Evolutionary conservation across 208 protist genomes (phyloP), one percentile per base, ranked within the genome.

Genomic region (Leishmania tarentolae): DNA sequence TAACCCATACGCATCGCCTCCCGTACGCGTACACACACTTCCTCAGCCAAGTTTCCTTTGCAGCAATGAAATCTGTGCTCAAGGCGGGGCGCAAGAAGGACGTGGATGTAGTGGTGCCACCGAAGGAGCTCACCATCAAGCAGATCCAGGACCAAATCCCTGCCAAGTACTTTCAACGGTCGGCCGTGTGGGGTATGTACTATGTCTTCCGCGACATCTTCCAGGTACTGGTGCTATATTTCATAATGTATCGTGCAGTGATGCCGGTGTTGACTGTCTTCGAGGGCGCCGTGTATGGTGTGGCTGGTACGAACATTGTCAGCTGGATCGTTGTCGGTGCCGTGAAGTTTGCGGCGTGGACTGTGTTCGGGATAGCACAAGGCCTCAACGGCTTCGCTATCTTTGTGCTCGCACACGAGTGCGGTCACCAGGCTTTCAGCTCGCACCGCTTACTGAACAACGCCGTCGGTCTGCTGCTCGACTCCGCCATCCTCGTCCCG

Each of bases 391-490:
- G 87, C 71, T 98, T 95, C 4, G 97, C 93, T 21, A 56, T 98
- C 2, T 99, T 96, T 96, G 96, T 99, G 13, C 70, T 99, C 15
- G 97, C 94, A 6, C 98, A 99, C 78, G 98, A 99, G 84, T 99
- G 98, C 83, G 98, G 98, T 42, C 98, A 99, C 80, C 90, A 96
- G 53, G 95, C 90, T 71, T 99, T 99, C 90, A 93, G 89, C 56
- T 83, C 94, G 44, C 88, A 82, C 71, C 84, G 87, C 69, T 42
- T 46, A 2, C 9, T 99, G 28, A 98, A 98, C 88, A 95, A 98
- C 87, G 59, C 86, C 40, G 90, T 99, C 63, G 98, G 98, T 17
- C 84, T 97, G 52, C 46, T 97, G 46, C 69, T 97, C 9, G 96
- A 99, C 91, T 95, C 94, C 24, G 80, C 83, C 31, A 82, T 98